A percentile compares a stretch with the other conserved stretches of the same genome.
phyloP scores from a whole-genome alignment of 2,329 filamentous ascomycete genomes.

The Hypoxylon sp. region DNA sequence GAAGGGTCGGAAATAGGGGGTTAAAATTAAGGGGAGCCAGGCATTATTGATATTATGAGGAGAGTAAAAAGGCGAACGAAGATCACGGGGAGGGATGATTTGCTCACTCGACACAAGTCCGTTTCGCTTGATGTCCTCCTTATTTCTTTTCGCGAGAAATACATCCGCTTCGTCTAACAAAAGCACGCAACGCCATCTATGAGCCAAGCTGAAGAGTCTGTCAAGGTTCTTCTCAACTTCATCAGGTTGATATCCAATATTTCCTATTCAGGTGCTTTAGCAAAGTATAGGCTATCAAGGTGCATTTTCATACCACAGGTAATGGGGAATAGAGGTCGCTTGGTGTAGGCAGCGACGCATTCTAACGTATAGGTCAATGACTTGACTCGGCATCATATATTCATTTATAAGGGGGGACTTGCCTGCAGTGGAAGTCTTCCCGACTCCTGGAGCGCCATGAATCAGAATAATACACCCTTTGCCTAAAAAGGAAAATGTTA shows the following conservation, averaged over 20 bases:
- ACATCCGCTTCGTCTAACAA: conserved; percentile 40
- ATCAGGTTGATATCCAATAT: conserved; percentile 55
- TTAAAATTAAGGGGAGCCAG: not conserved
- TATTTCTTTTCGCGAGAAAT: conserved; percentile 39
- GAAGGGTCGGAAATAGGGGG: no score
- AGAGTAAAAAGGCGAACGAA: no score
- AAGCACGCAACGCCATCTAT: conserved; percentile 46
- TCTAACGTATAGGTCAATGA: conserved; percentile 28
- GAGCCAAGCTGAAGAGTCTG: conserved; percentile 40
- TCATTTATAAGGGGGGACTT: not conserved
- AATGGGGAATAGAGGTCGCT: conserved; percentile 40
- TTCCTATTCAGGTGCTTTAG: conserved; percentile 25
- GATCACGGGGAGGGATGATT: not conserved
- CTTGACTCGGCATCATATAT: not conserved
- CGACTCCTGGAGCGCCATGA: conserved; percentile 54
- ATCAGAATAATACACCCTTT: conserved; percentile 55
- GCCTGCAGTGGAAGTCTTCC: conserved; percentile 55
- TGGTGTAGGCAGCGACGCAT: conserved; percentile 45
- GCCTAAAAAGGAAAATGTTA: conserved; percentile 33
- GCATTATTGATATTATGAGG: no score
- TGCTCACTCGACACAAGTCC: conserved; percentile 49
- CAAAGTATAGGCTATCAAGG: not conserved
- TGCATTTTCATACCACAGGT: conserved; percentile 39
- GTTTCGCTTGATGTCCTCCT: conserved; percentile 49
- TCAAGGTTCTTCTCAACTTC: conserved; percentile 52